Conservation (phyloP, 176 grass and related monocot species). For the Ensete ventricosum region DNA sequence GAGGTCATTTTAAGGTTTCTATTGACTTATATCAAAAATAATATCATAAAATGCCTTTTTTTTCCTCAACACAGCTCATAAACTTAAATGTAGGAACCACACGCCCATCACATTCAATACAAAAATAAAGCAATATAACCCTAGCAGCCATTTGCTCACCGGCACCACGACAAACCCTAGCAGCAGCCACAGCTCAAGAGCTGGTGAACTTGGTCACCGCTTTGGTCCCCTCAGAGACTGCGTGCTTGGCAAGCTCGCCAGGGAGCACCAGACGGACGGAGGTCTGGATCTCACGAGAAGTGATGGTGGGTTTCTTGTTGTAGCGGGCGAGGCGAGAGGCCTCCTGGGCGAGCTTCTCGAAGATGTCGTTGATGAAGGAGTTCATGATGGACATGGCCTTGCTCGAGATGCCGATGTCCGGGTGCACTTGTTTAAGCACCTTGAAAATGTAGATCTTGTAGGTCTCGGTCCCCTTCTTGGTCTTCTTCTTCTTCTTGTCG, state of each 20-base stretch:
- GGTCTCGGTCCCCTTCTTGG: constrained; percentile 24
- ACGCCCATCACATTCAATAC: too few relatives aligned
- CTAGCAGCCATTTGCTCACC: too few relatives aligned
- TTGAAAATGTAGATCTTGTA: constrained; percentile 32
- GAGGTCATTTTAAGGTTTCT: too few relatives aligned
- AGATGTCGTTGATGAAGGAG: constrained; percentile 31
- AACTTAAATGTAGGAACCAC: too few relatives aligned
- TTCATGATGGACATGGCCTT: constrained; percentile 27
- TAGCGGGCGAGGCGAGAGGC: constrained; percentile 22
- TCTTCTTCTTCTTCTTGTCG: constrained; percentile 14
- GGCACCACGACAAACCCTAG: too few relatives aligned
- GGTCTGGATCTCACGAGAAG: constrained; percentile 26
- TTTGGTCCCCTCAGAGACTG: constrained; percentile 26
- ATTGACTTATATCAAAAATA: too few relatives aligned
- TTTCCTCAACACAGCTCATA: too few relatives aligned
- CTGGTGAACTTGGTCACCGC: constrained; percentile 28
- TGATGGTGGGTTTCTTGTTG: constrained; percentile 30
- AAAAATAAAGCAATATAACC: too few relatives aligned
- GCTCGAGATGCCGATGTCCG: constrained; percentile 25
- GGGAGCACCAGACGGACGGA: constrained; percentile 25
- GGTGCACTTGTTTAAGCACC: constrained; percentile 25
- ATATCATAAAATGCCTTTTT: too few relatives aligned
- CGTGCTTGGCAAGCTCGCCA: constrained; percentile 25
- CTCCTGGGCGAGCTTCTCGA: constrained; percentile 29
- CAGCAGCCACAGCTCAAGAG: neutral